These are phyloP conservation scores for Grigorovia yakushimaensis DNA, from an alignment of 805 yeast species.

Conservation along the genomic window DNA sequence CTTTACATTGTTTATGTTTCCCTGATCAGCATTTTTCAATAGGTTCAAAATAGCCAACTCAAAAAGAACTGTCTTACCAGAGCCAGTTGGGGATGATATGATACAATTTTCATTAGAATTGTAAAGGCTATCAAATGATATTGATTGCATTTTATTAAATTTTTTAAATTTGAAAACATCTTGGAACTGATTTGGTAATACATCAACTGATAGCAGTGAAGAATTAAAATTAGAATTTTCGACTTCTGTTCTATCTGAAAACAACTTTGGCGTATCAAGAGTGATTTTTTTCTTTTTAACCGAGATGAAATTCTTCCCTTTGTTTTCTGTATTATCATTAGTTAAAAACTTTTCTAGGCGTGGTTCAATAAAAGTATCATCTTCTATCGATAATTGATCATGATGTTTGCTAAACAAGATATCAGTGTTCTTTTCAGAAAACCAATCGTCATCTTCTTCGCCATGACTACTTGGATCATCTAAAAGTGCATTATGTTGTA, in stretches of 20 bases:
- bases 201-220: slow-evolving; percentile 2
- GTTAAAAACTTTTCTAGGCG: background rate
- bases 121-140: slow-evolving; percentile 33
- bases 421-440: background rate
- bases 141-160: slow-evolving; percentile 44
- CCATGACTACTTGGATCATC: slow-evolving; percentile 13
- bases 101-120: slow-evolving; percentile 33
- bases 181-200: slow-evolving; percentile 32
- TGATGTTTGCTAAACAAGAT: background rate
- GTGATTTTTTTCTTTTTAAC: background rate
- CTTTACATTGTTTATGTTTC: slow-evolving; percentile 12
- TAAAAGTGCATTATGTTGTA: slow-evolving; percentile 17
- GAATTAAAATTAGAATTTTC: slow-evolving; percentile 3
- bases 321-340: background rate
- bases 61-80: slow-evolving; percentile 48
- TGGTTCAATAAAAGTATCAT: slow-evolving; percentile 9
- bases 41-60: slow-evolving; percentile 41
- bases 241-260: background rate
- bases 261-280: background rate
- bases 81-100: slow-evolving; percentile 48
- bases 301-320: background rate
- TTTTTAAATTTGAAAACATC: slow-evolving; percentile 11
- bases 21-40: slow-evolving; percentile 12
- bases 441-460: slow-evolving; percentile 1
- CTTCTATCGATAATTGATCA: background rate